Conservation (phyloP, 2,329 filamentous ascomycete species). For the Fusarium beomiforme region DNA sequence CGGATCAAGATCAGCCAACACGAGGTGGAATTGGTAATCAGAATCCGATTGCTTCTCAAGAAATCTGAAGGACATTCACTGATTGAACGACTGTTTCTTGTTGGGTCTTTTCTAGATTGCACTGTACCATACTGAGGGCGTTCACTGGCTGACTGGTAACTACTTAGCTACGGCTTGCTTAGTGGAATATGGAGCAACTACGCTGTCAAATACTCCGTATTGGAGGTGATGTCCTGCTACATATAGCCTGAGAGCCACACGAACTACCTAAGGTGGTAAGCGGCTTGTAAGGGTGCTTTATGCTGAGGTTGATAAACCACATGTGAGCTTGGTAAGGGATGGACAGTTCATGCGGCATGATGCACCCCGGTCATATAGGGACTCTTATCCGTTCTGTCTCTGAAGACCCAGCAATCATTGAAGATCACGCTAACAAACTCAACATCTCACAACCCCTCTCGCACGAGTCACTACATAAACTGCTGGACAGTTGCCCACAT, state of each 20-base stretch:
- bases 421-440: conserved; percentile 9
- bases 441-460: conserved; percentile 7
- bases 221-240: neutral
- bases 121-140: neutral
- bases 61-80: neutral
- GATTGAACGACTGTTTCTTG: neutral
- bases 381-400: neutral
- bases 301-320: neutral
- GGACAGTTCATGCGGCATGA: conserved; percentile 20
- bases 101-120: neutral
- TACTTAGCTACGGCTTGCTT: neutral
- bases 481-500: conserved; percentile 10
- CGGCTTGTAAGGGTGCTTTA: neutral
- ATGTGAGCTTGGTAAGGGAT: neutral
- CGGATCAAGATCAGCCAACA: neutral
- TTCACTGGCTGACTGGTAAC: neutral
- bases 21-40: neutral
- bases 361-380: neutral
- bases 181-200: neutral
- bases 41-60: neutral
- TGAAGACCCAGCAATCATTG: conserved; percentile 1
- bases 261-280: neutral
- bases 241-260: neutral
- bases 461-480: conserved; percentile 2
- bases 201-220: neutral